Evolutionary conservation across 2,329 filamentous ascomycete genomes (phyloP), one percentile per base, ranked within the genome.

Genomic region (Leptographium wingfieldii): DNA sequence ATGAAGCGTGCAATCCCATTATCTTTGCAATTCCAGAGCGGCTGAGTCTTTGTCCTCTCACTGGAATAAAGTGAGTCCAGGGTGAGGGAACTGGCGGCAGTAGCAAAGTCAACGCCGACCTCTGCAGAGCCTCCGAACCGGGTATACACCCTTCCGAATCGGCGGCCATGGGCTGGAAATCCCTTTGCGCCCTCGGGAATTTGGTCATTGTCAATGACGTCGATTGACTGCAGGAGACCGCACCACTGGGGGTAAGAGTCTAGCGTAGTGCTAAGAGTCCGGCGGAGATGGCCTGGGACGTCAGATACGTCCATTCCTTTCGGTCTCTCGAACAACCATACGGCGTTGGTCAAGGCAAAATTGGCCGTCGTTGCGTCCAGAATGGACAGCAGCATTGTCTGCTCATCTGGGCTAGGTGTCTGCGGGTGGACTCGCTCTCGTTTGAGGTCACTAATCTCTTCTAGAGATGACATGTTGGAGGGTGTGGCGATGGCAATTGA

Each of bases 401-500:
- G 46, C 48, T 58, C 48, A 52, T 58, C 43, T 57, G 43, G 56
- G 27, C 40, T 57, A 0, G 56, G 43, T 51, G 43, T 57, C 43
- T 57, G 56, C 56, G 56, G 56, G 43, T 57, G 56, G 56, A 57
- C 43, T 27, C 56, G 56, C 56, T 49, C 43, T 57, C 56, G 56
- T 51, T 57, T 22, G 19, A 57, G 56, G 29, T 10, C 46, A 22
- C 10, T 35, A 27, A 57, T 57, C 27, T 52, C 49, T 27, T 31
- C 49, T 27, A 7, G 35, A 38, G 54, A 14, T 25, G n/a, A 56
- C 54, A 56, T 56, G 54, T 27, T 56, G 54, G 54, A 52, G 49
- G 49, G 46, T 49, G 46, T 49, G 46, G 46, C 46, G 46, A 49
- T 49, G 46, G 46, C 46, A 49, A n/a, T 49, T n/a, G 46, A 49